These are phyloP conservation scores for Francoa sonchifolia DNA, from an alignment of 441 rosid genomes.

Conservation along the genomic window DNA sequence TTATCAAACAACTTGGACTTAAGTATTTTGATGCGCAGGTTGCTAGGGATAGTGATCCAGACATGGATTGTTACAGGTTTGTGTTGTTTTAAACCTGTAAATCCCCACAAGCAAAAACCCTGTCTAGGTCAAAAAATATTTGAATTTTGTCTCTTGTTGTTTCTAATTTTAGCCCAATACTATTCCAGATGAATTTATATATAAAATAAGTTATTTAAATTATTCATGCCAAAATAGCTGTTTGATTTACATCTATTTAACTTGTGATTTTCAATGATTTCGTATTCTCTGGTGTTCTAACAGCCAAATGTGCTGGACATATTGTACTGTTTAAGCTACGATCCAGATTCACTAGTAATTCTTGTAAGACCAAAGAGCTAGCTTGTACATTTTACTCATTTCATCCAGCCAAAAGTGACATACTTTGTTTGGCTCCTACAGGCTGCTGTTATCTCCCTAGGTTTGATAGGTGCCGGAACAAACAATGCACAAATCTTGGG, in stretches of 20 bases:
- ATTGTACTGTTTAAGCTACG: slow-evolving; percentile 90
- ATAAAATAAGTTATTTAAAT: too few relatives aligned
- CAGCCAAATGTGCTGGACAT: slow-evolving; percentile 96
- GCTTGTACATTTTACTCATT: slow-evolving; percentile 4
- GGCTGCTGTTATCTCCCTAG: slow-evolving; percentile 85
- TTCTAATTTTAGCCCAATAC: too few relatives aligned
- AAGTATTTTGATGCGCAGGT: too few relatives aligned
- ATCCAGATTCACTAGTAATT: slow-evolving; percentile 89
- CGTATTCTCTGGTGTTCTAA: slow-evolving; percentile 1
- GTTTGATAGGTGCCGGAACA: slow-evolving; percentile 94
- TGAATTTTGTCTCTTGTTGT: too few relatives aligned
- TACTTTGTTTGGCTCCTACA: slow-evolving; percentile 23
- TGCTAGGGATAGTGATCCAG: too few relatives aligned
- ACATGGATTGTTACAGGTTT: too few relatives aligned
- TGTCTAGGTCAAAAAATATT: too few relatives aligned
- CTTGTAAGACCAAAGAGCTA: slow-evolving; percentile 41
- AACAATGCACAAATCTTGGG: slow-evolving; percentile 89
- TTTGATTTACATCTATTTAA: neutral
- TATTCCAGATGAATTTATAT: too few relatives aligned
- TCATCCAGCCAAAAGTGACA: slow-evolving; percentile 3
- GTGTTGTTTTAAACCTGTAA: too few relatives aligned
- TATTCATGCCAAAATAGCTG: neutral
- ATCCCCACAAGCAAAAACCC: too few relatives aligned
- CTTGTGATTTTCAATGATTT: neutral
- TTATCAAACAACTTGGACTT: too few relatives aligned